Evolutionary conservation across 768 basidiomycete species (phyloP).

Genomic region (Russula sp.): DNA sequence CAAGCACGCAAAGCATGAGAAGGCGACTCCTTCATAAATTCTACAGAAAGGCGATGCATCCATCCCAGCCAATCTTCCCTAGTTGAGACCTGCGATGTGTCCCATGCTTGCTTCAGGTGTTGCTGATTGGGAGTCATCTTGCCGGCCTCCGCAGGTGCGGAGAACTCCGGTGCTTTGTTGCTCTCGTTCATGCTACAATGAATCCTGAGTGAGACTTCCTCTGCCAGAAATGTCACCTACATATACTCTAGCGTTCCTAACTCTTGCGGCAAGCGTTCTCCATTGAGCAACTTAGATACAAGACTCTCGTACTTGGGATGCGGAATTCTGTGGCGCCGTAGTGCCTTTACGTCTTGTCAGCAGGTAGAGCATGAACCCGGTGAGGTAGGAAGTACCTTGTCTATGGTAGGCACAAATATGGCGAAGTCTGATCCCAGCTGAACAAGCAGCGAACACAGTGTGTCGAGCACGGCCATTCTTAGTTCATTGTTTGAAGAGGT

Average conservation of each 20-base stretch:
- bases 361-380: neutral
- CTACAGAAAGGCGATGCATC: conserved; percentile 88
- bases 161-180: conserved; percentile 58
- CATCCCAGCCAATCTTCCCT: conserved; percentile 92
- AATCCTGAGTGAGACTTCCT: neutral
- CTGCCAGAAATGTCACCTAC: conserved; percentile 33
- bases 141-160: conserved; percentile 71
- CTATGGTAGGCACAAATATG: conserved; percentile 95
- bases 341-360: conserved; percentile 40
- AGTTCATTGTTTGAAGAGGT: conserved; percentile 70
- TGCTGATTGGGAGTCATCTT: conserved; percentile 95
- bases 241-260: conserved; percentile 59
- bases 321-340: conserved; percentile 65
- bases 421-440: conserved; percentile 97
- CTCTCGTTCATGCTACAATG: conserved; percentile 45
- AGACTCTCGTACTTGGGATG: conserved; percentile 85
- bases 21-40: conserved; percentile 97
- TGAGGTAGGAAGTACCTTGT: conserved; percentile 52
- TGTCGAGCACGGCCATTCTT: conserved; percentile 82
- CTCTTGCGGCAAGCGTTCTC: conserved; percentile 88
- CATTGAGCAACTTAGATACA: conserved; percentile 81
- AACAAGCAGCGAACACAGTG: conserved; percentile 82
- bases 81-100: conserved; percentile 65
- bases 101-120: conserved; percentile 96
- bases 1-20: conserved; percentile 97